Evolutionary conservation across 768 basidiomycete genomes (phyloP).

Genomic region (Leucogyrophana mollusca): DNA sequence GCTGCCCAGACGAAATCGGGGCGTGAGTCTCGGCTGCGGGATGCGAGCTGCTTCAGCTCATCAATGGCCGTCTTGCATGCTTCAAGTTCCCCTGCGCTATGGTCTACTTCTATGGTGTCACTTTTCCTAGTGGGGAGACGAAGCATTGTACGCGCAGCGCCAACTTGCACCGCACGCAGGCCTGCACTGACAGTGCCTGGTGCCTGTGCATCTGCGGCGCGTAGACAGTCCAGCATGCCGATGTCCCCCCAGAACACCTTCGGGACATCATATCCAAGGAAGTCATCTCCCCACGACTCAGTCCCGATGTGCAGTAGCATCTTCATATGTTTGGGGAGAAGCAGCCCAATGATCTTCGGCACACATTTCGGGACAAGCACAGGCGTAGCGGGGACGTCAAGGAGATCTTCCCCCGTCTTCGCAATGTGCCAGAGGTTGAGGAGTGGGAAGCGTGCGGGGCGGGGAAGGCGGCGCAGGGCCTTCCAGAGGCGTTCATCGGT

Average conservation of each 20-base stretch:
- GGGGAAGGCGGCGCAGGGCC: not conserved
- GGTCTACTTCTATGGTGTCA: no score
- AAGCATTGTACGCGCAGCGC: not conserved
- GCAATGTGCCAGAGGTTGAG: not conserved
- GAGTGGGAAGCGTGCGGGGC: not conserved
- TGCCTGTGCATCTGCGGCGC: not conserved
- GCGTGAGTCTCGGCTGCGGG: not conserved
- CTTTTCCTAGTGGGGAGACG: not conserved
- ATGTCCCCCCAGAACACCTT: no score
- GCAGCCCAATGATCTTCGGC: not conserved
- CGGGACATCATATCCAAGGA: not conserved
- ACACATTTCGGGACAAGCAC: not conserved
- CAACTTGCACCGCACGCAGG: not conserved
- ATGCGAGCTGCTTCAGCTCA: not conserved
- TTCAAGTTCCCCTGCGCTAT: no score
- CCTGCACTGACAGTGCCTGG: not conserved
- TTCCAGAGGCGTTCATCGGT: not conserved
- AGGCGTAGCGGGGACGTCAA: not conserved
- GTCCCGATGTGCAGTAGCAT: not conserved
- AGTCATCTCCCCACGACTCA: not conserved
- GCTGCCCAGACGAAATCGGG: not conserved
- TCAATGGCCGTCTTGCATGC: not conserved
- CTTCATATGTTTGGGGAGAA: not conserved
- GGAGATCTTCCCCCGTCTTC: not conserved
- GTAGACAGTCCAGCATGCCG: not conserved